phyloP scores from a whole-genome alignment of 768 basidiomycete species.

The Tricholoma hemisulphureum region DNA sequence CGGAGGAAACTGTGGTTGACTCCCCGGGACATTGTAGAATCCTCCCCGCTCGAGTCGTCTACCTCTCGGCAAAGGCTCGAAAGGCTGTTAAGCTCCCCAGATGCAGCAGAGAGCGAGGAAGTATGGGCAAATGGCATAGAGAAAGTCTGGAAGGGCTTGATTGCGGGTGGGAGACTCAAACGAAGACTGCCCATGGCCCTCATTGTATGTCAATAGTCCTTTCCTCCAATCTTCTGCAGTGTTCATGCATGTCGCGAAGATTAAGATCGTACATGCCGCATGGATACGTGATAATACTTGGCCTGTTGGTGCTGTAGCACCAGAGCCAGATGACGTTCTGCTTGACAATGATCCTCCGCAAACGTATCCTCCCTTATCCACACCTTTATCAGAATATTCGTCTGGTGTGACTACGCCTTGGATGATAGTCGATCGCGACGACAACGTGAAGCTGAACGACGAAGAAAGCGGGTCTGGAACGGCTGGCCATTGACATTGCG shows the following conservation, averaged over 20 bases:
- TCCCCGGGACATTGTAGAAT: constrained; percentile 19
- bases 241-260: constrained; percentile 39
- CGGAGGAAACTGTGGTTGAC: constrained; percentile 64
- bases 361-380: constrained; percentile 11
- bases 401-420: constrained; percentile 27
- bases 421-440: constrained; percentile 18
- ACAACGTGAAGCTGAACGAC: constrained; percentile 2
- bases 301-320: constrained; percentile 62
- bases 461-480: not conserved
- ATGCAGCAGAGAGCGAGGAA: constrained; percentile 47
- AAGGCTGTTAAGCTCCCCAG: constrained; percentile 45
- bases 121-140: constrained; percentile 58
- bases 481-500: constrained; percentile 2
- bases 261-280: constrained; percentile 69
- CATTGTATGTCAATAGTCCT: constrained; percentile 47
- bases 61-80: constrained; percentile 49
- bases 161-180: constrained; percentile 57
- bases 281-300: constrained; percentile 79
- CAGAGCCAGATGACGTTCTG: constrained; percentile 58
- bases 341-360: constrained; percentile 16
- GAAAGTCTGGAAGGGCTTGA: constrained; percentile 63
- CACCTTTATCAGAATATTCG: constrained; percentile 11
- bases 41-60: constrained; percentile 26
- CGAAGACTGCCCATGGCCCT: constrained; percentile 58
- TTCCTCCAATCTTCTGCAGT: constrained; percentile 5